A percentile compares a stretch with the other conserved stretches of the same genome.
These are phyloP conservation scores for Thraustochytrium sp. DNA, from an alignment of 352 stramenopile species.

Conservation along the genomic window DNA sequence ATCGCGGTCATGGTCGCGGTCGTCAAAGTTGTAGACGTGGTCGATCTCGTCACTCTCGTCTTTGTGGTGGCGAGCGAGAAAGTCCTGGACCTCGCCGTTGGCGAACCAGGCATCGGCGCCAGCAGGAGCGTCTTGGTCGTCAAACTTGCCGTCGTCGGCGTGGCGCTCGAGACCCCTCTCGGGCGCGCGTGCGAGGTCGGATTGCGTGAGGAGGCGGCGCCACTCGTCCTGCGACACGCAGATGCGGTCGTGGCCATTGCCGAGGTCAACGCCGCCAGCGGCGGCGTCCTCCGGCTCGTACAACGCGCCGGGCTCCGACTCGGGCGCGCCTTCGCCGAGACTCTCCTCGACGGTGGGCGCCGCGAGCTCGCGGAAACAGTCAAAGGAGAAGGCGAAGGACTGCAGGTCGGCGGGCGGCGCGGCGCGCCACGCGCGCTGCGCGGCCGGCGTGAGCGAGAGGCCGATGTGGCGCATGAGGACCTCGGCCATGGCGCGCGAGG, in stretches of 20 bases:
- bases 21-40: too few species aligned
- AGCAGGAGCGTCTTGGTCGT: too few species aligned
- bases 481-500: background rate
- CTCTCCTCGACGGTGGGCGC: background rate
- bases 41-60: too few species aligned
- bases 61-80: too few species aligned
- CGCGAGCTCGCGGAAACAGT: background rate
- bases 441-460: background rate
- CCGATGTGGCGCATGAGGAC: background rate
- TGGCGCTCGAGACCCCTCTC: conserved; percentile 1
- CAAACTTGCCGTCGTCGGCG: background rate
- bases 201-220: background rate
- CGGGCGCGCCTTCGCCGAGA: background rate
- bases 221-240: background rate
- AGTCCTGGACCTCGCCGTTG: background rate
- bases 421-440: background rate
- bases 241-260: background rate
- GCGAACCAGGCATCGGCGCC: background rate
- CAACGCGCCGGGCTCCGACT: too few species aligned
- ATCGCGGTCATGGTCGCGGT: background rate
- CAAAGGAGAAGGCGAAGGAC: background rate
- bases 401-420: background rate
- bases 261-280: background rate
- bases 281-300: conserved; percentile 3
- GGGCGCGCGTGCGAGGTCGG: background rate